These are phyloP conservation scores for Lotmaria passim DNA, from an alignment of 208 protist genomes.

Conservation along the genomic window DNA sequence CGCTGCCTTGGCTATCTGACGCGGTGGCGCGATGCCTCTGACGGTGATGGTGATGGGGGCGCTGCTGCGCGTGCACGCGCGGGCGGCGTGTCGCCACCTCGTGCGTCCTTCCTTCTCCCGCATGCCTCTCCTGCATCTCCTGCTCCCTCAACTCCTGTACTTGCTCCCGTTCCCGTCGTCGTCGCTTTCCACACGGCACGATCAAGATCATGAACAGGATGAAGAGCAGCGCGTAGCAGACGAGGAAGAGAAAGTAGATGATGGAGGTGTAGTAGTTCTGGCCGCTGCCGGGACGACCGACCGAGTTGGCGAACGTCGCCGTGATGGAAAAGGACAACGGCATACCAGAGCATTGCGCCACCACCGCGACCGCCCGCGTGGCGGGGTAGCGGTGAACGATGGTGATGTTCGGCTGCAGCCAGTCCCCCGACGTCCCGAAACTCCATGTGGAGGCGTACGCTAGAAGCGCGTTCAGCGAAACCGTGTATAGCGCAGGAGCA, in stretches of 20 bases:
- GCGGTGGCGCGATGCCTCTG: background rate
- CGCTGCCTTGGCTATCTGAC: background rate
- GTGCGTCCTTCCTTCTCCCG: background rate
- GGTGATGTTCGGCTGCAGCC: constrained; percentile 19
- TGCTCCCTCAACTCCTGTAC: constrained; percentile 2
- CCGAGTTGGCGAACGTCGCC: constrained; percentile 36
- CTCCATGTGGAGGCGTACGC: constrained; percentile 20
- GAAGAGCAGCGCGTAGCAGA: constrained; percentile 35
- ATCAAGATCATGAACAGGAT: constrained; percentile 43
- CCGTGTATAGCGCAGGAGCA: constrained; percentile 47
- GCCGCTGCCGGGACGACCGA: constrained; percentile 28
- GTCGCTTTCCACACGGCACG: constrained; percentile 36
- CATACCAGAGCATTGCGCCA: constrained; percentile 64
- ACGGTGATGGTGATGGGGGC: background rate
- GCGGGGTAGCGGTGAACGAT: constrained; percentile 33
- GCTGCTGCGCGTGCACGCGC: background rate
- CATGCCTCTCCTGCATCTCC: background rate
- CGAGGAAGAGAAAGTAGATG: constrained; percentile 48
- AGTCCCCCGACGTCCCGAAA: constrained; percentile 19
- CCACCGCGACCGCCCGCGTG: constrained; percentile 44
- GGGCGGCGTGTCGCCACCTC: no score
- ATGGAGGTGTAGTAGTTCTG: constrained; percentile 42
- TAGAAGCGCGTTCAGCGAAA: constrained; percentile 40
- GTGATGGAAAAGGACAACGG: constrained; percentile 46
- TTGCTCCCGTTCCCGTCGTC: constrained; percentile 2